Percentiles rank a stretch among this genome's conserved stretches.
phyloP scores from a whole-genome alignment of 768 basidiomycete species.

The Kwoniella europaea region DNA sequence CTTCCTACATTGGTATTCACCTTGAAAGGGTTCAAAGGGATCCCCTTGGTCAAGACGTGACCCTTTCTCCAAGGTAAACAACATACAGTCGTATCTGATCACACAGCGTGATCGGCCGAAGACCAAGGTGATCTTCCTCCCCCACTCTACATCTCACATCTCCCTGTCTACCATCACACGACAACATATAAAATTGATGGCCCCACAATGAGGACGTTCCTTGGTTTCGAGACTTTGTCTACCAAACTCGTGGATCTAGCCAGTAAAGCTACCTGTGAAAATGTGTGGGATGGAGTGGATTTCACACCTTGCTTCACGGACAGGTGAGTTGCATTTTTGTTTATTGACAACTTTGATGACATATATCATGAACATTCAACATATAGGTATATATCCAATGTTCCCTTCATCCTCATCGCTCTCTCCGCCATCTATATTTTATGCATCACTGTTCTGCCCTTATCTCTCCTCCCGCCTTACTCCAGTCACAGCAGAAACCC shows the following conservation, averaged over 20 bases:
- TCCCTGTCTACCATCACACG: neutral
- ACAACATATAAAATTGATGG: neutral
- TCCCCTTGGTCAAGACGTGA: neutral
- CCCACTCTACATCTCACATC: neutral
- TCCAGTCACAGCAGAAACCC: constrained; percentile 19
- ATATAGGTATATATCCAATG: constrained; percentile 39
- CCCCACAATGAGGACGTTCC: neutral
- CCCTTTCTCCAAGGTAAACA: neutral
- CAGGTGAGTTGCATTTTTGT: constrained; percentile 9
- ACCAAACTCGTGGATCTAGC: neutral
- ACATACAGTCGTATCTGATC: neutral
- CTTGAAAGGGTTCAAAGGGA: neutral
- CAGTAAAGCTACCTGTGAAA: constrained; percentile 20
- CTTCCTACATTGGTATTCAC: neutral
- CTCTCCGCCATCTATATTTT: constrained; percentile 11
- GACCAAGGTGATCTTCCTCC: neutral
- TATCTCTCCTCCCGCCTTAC: neutral
- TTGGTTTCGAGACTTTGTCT: neutral
- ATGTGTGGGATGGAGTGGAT: constrained; percentile 46
- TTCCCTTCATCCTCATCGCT: constrained; percentile 28
- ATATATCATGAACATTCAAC: no score
- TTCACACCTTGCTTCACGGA: constrained; percentile 45
- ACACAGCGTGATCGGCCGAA: neutral
- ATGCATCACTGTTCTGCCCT: neutral
- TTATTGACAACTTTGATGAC: no score